These are phyloP conservation scores for Isabelozyma rhagii DNA, from an alignment of 805 yeast species.

Conservation along the genomic window DNA sequence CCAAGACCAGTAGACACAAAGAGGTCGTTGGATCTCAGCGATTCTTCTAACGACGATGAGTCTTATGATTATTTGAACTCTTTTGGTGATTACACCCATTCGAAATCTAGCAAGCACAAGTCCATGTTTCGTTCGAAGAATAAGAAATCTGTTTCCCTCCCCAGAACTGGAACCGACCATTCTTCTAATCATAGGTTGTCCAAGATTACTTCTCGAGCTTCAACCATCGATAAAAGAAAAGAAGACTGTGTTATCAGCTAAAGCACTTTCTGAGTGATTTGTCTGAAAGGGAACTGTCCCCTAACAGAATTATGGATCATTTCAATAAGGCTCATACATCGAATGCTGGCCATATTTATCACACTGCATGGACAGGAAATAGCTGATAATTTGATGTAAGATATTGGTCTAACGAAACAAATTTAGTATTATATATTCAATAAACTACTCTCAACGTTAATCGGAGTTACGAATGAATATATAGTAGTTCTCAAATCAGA, in stretches of 20 bases:
- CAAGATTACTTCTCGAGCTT: not conserved
- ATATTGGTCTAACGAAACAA: too few relatives aligned
- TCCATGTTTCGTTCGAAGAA: not conserved
- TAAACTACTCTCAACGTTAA: too few relatives aligned
- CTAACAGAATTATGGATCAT: too few relatives aligned
- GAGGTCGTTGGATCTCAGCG: not conserved
- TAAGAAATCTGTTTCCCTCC: not conserved
- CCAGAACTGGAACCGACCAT: not conserved
- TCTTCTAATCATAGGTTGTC: not conserved
- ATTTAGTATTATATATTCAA: too few relatives aligned
- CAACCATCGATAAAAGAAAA: not conserved
- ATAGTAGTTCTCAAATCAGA: too few relatives aligned
- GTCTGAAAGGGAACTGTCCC: not conserved
- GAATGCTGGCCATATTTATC: too few relatives aligned
- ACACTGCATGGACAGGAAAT: too few relatives aligned
- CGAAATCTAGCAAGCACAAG: not conserved
- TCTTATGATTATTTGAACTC: constrained; percentile 13
- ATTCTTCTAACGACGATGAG: constrained; percentile 9
- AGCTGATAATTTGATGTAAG: too few relatives aligned
- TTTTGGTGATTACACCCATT: constrained; percentile 3
- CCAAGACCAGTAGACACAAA: not conserved
- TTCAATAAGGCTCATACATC: too few relatives aligned
- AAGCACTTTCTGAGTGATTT: not conserved
- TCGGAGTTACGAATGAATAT: too few relatives aligned
- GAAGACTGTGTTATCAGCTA: not conserved